Conservation (phyloP, 768 basidiomycete species). For the Tulasnella sp. region DNA sequence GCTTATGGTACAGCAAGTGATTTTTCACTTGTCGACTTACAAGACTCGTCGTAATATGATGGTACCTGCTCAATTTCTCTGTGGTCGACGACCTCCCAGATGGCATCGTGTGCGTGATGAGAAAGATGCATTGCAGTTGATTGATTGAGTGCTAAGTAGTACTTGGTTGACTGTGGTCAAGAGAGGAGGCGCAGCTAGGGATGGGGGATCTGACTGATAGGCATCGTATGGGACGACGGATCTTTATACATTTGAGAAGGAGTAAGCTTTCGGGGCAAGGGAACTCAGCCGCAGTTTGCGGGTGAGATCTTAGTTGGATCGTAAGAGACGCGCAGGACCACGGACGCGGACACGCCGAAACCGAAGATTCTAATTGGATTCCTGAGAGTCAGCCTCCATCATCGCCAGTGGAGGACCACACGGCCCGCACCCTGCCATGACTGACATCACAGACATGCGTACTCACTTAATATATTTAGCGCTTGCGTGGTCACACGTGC, state of each 20-base stretch:
- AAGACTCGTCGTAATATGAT: conserved; percentile 12
- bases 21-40: background rate
- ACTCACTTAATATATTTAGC: too few species aligned
- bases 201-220: background rate
- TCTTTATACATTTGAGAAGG: background rate
- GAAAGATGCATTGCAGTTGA: conserved; percentile 2
- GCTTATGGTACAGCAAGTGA: background rate
- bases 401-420: too few species aligned
- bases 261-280: too few species aligned
- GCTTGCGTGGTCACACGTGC: too few species aligned
- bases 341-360: too few species aligned
- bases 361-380: too few species aligned
- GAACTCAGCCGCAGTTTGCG: too few species aligned
- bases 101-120: background rate
- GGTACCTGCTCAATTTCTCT: conserved; percentile 10
- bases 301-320: too few species aligned
- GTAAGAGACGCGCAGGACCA: too few species aligned
- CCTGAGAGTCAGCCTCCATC: too few species aligned
- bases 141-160: background rate
- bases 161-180: background rate
- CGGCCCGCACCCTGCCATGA: too few species aligned
- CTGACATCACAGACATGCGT: too few species aligned
- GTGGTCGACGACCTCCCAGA: conserved; percentile 15
- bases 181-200: background rate
- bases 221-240: background rate